Conservation (phyloP, 139 green algal species). For the Chlamydomonas applanata region DNA sequence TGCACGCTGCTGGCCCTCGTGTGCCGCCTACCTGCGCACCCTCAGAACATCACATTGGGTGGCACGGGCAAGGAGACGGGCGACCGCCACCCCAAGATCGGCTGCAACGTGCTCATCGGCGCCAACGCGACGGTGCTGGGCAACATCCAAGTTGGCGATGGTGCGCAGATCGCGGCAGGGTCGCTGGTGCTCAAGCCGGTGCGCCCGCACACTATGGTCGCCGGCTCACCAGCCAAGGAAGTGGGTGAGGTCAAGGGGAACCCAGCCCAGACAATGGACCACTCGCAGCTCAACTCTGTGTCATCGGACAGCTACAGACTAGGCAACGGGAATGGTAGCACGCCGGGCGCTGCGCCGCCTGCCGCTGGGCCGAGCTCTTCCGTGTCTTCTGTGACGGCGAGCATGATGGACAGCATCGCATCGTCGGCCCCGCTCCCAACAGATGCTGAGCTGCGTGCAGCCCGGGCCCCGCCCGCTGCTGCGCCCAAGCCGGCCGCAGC, state of each 20-base stretch:
- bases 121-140: conserved; percentile 76
- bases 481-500: no score
- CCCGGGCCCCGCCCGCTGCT: no score
- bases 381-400: no score
- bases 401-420: no score
- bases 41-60: conserved; percentile 90
- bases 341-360: no score
- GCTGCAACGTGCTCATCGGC: conserved; percentile 89
- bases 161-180: conserved; percentile 82
- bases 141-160: conserved; percentile 91
- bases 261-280: conserved; percentile 41
- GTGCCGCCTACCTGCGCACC: background rate
- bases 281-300: conserved; percentile 25
- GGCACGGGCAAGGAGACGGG: conserved; percentile 93
- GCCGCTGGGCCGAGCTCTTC: no score
- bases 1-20: no score
- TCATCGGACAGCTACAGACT: no score
- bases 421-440: no score
- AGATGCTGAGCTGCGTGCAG: no score
- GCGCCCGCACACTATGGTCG: conserved; percentile 76
- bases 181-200: conserved; percentile 91
- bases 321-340: no score
- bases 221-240: conserved; percentile 80
- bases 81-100: conserved; percentile 94
- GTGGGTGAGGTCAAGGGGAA: conserved; percentile 70